Evolutionary conservation across 495 filamentous ascomycete species (phyloP).

Genomic region (Daldinia childiae): DNA sequence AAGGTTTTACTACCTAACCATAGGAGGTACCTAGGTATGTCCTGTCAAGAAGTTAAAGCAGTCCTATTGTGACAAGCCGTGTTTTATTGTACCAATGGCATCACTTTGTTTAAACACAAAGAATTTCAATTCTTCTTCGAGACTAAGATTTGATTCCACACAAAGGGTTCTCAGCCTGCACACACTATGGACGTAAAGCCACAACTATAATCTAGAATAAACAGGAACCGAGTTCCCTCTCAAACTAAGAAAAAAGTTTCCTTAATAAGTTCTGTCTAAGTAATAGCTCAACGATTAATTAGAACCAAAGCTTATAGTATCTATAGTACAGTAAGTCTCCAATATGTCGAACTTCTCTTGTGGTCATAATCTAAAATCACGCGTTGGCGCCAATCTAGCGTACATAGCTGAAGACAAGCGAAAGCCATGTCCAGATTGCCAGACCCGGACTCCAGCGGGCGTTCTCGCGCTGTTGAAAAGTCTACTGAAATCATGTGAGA

Average conservation of each 20-base stretch:
- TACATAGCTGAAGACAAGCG: slow-evolving; percentile 17
- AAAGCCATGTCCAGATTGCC: slow-evolving; percentile 30
- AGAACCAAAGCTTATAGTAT: background rate
- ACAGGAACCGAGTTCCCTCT: background rate
- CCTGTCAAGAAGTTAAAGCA: no score
- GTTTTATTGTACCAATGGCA: background rate
- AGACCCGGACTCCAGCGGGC: slow-evolving; percentile 3
- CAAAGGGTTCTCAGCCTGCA: background rate
- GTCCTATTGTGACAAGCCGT: background rate
- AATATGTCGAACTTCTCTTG: slow-evolving; percentile 25
- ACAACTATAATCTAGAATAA: background rate
- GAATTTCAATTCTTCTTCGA: background rate
- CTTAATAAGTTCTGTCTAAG: background rate
- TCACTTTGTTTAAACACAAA: background rate
- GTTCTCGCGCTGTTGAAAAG: slow-evolving; percentile 3
- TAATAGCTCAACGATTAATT: background rate
- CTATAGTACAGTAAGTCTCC: slow-evolving; percentile 20
- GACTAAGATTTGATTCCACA: background rate
- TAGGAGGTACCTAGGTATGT: no score
- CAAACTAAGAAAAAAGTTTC: background rate
- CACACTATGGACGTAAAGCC: background rate
- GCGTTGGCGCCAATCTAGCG: slow-evolving; percentile 28
- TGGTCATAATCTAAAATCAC: slow-evolving; percentile 26
- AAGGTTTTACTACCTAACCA: no score
- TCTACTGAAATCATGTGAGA: background rate